A percentile compares a stretch with the other conserved stretches of the same genome.
These are phyloP conservation scores for Wickerhamiella parazyma DNA, from an alignment of 805 yeast genomes.

Conservation along the genomic window DNA sequence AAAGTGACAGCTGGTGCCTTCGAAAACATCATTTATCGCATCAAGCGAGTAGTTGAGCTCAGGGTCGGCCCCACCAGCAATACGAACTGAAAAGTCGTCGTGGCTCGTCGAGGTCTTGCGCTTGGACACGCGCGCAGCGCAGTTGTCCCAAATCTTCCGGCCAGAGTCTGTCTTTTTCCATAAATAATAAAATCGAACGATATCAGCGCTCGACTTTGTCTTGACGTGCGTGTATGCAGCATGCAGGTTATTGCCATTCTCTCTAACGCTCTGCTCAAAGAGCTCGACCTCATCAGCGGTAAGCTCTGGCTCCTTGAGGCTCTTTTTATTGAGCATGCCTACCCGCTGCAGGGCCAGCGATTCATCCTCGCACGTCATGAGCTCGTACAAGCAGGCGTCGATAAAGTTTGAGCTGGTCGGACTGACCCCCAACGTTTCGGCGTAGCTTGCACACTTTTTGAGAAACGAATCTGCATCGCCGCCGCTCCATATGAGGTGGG, in stretches of 20 bases:
- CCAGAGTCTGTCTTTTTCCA: conserved; percentile 86
- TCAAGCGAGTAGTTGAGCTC: conserved; percentile 56
- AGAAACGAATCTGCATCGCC: conserved; percentile 42
- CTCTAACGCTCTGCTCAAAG: conserved; percentile 63
- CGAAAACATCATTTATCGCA: conserved; percentile 31
- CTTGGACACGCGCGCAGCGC: conserved; percentile 52
- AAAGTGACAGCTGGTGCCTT: conserved; percentile 50
- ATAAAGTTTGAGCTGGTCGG: conserved; percentile 68
- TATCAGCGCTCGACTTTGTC: conserved; percentile 59
- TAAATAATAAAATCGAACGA: conserved; percentile 74
- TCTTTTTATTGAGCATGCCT: conserved; percentile 37
- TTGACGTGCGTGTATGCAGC: conserved; percentile 61
- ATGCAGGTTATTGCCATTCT: conserved; percentile 65
- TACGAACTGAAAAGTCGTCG: conserved; percentile 31
- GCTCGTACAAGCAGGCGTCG: conserved; percentile 51
- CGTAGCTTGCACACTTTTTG: conserved; percentile 40
- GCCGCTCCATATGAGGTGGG: conserved; percentile 48
- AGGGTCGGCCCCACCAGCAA: conserved; percentile 48
- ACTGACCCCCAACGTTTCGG: conserved; percentile 39
- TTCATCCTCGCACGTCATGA: conserved; percentile 42
- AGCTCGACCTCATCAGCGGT: conserved; percentile 43
- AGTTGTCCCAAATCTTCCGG: conserved; percentile 67
- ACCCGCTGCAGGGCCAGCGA: conserved; percentile 37
- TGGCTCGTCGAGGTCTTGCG: conserved; percentile 24
- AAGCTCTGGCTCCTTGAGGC: conserved; percentile 67